Conservation (phyloP, 805 yeast genomes). For the Soucietia sequanensis region DNA sequence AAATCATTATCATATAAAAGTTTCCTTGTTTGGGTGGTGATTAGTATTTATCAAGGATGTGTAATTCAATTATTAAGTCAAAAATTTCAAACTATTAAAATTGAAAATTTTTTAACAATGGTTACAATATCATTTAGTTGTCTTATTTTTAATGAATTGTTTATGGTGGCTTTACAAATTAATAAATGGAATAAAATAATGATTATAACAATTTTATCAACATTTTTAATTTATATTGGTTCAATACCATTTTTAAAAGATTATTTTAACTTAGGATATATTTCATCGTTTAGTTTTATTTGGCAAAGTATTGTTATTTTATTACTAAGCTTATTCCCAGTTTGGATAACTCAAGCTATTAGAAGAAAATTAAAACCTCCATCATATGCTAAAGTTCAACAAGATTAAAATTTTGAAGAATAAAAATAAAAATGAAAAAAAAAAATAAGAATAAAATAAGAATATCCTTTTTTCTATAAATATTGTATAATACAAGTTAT, state of each 20-base stretch:
- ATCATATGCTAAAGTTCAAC: constrained; percentile 95
- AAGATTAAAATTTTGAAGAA: too few species aligned
- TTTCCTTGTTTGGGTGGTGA: constrained; percentile 86
- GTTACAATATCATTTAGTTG: constrained; percentile 86
- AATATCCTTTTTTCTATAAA: too few species aligned
- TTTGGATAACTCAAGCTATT: constrained; percentile 79
- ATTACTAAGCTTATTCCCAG: constrained; percentile 76
- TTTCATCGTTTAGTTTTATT: constrained; percentile 54
- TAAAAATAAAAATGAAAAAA: too few species aligned
- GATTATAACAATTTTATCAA: constrained; percentile 69
- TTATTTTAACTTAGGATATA: constrained; percentile 74
- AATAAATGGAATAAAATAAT: constrained; percentile 87
- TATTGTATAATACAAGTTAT: too few species aligned
- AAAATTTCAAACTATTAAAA: constrained; percentile 60
- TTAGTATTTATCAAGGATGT: constrained; percentile 88
- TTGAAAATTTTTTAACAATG: constrained; percentile 59
- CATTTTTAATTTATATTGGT: constrained; percentile 62
- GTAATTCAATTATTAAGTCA: constrained; percentile 85
- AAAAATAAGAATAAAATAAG: too few species aligned
- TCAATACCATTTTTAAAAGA: constrained; percentile 84
- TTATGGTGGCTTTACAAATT: constrained; percentile 91
- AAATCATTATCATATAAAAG: constrained; percentile 81
- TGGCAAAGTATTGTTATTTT: constrained; percentile 72
- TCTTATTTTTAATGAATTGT: constrained; percentile 77
- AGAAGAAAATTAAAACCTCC: constrained; percentile 85